phyloP scores from a whole-genome alignment of 331 rosid species.

The Erythrophleum ivorense region DNA sequence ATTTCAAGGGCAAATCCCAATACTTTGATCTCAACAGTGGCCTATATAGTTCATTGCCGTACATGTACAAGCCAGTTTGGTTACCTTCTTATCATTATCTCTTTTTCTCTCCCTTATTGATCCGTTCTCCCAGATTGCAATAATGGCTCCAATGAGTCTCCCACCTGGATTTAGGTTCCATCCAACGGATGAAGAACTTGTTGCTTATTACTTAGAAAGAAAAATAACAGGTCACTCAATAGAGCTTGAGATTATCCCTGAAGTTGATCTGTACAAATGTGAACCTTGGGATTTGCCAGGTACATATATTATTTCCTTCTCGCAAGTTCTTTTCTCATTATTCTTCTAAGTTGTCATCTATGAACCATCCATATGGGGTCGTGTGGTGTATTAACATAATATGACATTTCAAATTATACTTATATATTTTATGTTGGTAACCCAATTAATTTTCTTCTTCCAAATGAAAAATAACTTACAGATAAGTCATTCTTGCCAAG shows the following conservation, averaged over 20 bases:
- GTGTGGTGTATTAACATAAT: too few species aligned
- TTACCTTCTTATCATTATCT: slow-evolving; percentile 34
- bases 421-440: too few species aligned
- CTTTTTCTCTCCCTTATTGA: background rate
- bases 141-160: slow-evolving; percentile 85
- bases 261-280: slow-evolving; percentile 91
- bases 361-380: background rate
- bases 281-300: slow-evolving; percentile 99
- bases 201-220: slow-evolving; percentile 85
- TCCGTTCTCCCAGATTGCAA: background rate
- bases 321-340: background rate
- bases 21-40: slow-evolving; percentile 52
- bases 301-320: slow-evolving; percentile 29
- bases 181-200: slow-evolving; percentile 97
- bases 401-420: background rate
- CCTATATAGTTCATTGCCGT: slow-evolving; percentile 58
- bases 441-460: too few species aligned
- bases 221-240: slow-evolving; percentile 82
- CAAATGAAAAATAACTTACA: slow-evolving; percentile 17
- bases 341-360: background rate
- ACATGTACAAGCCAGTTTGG: slow-evolving; percentile 50
- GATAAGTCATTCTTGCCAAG: slow-evolving; percentile 86
- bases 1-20: slow-evolving; percentile 38
- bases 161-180: slow-evolving; percentile 98
- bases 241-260: slow-evolving; percentile 94